phyloP scores from a whole-genome alignment of 2,329 filamentous ascomycete genomes.

The Coniochaeta prunicola region DNA sequence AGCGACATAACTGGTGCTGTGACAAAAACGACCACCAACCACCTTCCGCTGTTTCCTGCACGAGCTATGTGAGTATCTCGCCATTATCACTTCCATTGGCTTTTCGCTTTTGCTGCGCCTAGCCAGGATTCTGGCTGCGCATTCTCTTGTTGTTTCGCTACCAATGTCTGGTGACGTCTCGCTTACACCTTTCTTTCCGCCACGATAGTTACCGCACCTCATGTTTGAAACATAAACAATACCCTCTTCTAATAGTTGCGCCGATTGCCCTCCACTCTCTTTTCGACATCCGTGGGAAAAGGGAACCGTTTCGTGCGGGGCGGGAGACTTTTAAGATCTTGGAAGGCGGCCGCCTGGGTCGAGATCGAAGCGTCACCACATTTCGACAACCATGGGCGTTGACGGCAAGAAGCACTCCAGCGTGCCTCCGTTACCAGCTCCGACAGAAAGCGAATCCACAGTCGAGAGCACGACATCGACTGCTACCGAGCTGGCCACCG shows the following conservation, averaged over 20 bases:
- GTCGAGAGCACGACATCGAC: slow-evolving; percentile 39
- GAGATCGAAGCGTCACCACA: slow-evolving; percentile 5
- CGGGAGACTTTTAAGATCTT: not conserved
- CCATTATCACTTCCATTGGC: not conserved
- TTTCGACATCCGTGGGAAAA: slow-evolving; percentile 5
- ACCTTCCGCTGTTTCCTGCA: not conserved
- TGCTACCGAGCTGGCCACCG: slow-evolving; percentile 59
- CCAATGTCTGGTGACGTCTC: not conserved
- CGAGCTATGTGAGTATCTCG: not conserved
- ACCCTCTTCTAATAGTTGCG: not conserved
- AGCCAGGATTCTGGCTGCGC: not conserved
- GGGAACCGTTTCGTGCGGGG: slow-evolving; percentile 6
- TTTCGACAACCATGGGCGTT: slow-evolving; percentile 41
- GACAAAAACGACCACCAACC: not conserved
- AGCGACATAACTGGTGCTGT: not conserved
- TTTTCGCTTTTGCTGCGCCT: not conserved
- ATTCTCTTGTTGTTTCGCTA: not conserved
- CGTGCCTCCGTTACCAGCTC: slow-evolving; percentile 65
- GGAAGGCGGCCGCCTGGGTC: not conserved
- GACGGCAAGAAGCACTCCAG: slow-evolving; percentile 38
- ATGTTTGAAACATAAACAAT: slow-evolving; percentile 11
- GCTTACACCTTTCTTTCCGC: slow-evolving; percentile 5
- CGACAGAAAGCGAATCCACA: slow-evolving; percentile 65
- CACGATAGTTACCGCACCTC: slow-evolving; percentile 6
- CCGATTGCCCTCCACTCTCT: slow-evolving; percentile 1